Conservation (phyloP, 306 rosid species). For the Castanopsis chinensis region DNA sequence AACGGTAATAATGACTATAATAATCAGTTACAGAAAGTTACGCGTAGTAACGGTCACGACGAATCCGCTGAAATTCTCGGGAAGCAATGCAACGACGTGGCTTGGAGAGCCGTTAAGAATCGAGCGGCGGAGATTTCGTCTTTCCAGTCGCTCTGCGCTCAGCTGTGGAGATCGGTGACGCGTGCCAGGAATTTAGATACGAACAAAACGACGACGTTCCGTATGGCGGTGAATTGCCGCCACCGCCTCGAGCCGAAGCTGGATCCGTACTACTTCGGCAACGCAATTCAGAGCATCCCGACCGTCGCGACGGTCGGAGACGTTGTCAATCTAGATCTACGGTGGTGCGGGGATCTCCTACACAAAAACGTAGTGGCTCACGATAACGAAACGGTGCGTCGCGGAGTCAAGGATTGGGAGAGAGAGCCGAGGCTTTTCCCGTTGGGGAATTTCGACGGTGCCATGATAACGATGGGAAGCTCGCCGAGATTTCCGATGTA, state of each 20-base stretch:
- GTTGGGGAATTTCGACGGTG: slow-evolving; percentile 83
- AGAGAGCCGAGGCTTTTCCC: slow-evolving; percentile 70
- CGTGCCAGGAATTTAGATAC: slow-evolving; percentile 56
- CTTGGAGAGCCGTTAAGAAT: slow-evolving; percentile 33
- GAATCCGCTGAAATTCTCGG: slow-evolving; percentile 37
- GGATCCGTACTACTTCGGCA: slow-evolving; percentile 74
- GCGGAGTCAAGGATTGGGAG: slow-evolving; percentile 77
- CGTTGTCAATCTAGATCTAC: slow-evolving; percentile 48
- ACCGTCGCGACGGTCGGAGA: slow-evolving; percentile 53
- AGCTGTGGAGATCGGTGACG: slow-evolving; percentile 84
- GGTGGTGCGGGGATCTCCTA: slow-evolving; percentile 56
- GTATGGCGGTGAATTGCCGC: slow-evolving; percentile 95
- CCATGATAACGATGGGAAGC: slow-evolving; percentile 83
- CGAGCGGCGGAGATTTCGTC: slow-evolving; percentile 57
- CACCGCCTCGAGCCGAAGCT: slow-evolving; percentile 67
- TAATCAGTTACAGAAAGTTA: not conserved
- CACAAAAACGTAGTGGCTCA: slow-evolving; percentile 70
- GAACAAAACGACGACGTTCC: slow-evolving; percentile 63
- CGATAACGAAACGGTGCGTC: slow-evolving; percentile 54
- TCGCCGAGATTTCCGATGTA: slow-evolving; percentile 95
- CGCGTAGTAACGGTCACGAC: slow-evolving; percentile 15
- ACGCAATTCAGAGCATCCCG: slow-evolving; percentile 94
- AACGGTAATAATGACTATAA: too few relatives aligned
- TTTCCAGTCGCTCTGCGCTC: slow-evolving; percentile 80
- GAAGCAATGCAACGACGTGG: slow-evolving; percentile 44